Percentiles rank a stretch among this genome's conserved stretches.
phyloP scores from a whole-genome alignment of 495 filamentous ascomycete species.

The Parmelia sp. region DNA sequence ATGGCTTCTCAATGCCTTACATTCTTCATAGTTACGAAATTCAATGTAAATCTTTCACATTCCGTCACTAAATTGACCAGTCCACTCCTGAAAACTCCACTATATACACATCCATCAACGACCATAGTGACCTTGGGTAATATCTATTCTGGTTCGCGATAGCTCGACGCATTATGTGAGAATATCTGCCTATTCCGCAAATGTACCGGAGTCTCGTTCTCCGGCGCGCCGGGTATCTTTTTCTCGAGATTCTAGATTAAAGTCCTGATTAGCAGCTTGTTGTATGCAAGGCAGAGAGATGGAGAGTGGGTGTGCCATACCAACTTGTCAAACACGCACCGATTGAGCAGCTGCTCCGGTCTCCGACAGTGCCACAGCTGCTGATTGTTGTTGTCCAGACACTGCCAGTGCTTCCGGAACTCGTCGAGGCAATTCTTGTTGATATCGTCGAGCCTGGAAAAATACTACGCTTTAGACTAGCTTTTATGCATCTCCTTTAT shows the following conservation, averaged over 20 bases:
- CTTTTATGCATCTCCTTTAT: neutral
- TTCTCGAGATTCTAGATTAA: conserved; percentile 73
- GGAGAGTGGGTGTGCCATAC: conserved; percentile 45
- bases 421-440: conserved; percentile 87
- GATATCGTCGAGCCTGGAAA: conserved; percentile 82
- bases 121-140: neutral
- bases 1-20: neutral
- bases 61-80: neutral
- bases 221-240: conserved; percentile 75
- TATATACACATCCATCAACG: conserved; percentile 2
- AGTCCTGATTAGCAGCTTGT: neutral
- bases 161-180: conserved; percentile 21
- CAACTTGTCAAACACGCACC: conserved; percentile 90
- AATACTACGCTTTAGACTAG: conserved; percentile 17
- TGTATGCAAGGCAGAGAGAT: conserved; percentile 4
- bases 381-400: conserved; percentile 96
- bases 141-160: conserved; percentile 7
- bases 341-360: conserved; percentile 74
- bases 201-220: conserved; percentile 73
- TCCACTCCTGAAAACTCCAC: neutral
- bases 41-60: neutral
- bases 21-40: neutral
- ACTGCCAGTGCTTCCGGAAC: conserved; percentile 91
- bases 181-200: conserved; percentile 72
- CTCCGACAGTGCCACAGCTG: conserved; percentile 84